Percentiles rank a stretch among this genome's conserved stretches.
phyloP scores from a whole-genome alignment of 306 rosid genomes.

The Ziziphus jujuba region DNA sequence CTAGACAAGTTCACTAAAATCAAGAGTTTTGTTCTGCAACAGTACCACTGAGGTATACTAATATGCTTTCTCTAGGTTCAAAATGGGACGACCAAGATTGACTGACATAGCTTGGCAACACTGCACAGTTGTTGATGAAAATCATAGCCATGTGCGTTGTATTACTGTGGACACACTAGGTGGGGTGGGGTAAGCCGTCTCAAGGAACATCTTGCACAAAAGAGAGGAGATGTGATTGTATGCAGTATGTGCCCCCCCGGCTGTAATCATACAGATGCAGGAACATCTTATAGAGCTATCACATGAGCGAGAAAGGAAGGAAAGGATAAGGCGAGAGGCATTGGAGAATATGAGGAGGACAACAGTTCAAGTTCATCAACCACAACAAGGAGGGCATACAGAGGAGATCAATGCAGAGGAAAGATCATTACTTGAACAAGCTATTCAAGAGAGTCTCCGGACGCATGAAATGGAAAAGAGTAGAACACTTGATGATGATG shows the following conservation, averaged over 20 bases:
- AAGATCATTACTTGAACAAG: background rate
- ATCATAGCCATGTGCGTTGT: constrained; percentile 9
- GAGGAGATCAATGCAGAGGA: background rate
- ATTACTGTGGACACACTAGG: constrained; percentile 14
- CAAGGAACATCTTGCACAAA: constrained; percentile 17
- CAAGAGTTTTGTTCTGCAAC: background rate
- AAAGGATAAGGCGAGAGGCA: background rate
- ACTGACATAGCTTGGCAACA: constrained; percentile 8
- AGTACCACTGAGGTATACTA: background rate
- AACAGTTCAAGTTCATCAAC: background rate
- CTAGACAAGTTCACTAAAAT: background rate
- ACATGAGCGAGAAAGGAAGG: background rate
- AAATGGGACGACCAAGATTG: background rate
- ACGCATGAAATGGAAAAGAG: background rate
- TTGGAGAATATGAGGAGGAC: constrained; percentile 3
- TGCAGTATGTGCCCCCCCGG: background rate
- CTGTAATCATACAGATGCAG: constrained; percentile 5
- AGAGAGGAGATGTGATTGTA: constrained; percentile 6
- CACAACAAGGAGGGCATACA: background rate
- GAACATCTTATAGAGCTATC: constrained; percentile 1
- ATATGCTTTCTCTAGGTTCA: no score
- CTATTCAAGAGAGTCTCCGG: constrained; percentile 11
- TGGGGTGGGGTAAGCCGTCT: constrained; percentile 16
- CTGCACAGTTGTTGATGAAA: constrained; percentile 6
- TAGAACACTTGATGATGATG: background rate